phyloP scores from a whole-genome alignment of 2,329 filamentous ascomycete genomes.

The Ophioceras dolichostomum region DNA sequence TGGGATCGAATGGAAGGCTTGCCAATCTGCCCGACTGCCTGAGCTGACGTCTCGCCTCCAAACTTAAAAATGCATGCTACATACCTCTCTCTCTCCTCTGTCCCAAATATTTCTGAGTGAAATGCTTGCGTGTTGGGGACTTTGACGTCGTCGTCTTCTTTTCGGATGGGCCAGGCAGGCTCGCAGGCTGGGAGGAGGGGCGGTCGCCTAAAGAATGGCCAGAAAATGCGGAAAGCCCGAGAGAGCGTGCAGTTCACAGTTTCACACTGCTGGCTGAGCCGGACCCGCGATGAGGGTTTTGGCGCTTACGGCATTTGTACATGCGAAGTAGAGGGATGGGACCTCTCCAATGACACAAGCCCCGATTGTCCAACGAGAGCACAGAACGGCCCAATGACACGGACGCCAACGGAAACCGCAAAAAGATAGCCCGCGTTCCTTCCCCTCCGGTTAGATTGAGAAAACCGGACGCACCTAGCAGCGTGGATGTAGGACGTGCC shows the following conservation, averaged over 20 bases:
- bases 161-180: slow-evolving; percentile 1
- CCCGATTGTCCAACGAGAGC: slow-evolving; percentile 1
- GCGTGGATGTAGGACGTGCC: no score
- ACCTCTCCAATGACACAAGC: neutral
- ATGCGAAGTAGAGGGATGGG: neutral
- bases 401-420: no score
- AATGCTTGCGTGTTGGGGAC: neutral
- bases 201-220: neutral
- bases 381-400: slow-evolving; percentile 1
- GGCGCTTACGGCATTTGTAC: slow-evolving; percentile 1
- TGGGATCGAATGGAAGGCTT: no score
- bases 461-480: no score
- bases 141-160: neutral
- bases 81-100: no score
- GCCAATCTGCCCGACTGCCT: no score
- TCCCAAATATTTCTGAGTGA: neutral
- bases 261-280: no score
- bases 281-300: neutral
- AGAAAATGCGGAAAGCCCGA: neutral
- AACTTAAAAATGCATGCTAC: no score
- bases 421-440: no score
- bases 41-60: no score
- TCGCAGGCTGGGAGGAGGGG: neutral
- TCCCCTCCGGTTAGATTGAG: no score
- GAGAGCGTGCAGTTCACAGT: no score